Base-by-base conservation (phyloP, 768 basidiomycete species). In the Mycena amicta region DNA sequence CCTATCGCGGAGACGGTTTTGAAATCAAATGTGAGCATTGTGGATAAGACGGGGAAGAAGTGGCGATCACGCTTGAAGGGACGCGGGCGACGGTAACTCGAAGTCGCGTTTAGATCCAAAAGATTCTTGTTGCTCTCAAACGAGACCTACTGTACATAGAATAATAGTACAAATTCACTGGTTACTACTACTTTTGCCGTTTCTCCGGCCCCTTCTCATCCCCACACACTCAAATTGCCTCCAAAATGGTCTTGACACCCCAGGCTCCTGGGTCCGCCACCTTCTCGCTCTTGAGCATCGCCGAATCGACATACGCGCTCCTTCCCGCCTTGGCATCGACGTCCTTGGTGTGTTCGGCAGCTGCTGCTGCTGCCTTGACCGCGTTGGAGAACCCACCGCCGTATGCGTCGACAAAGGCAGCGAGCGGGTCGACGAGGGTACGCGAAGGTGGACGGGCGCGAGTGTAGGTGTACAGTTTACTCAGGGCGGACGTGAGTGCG, bases 211-310 rank as follows among this genome's bases (percentile, higher is more conserved):
- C n/a, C n/a, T 37, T 37, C 11, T 37, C 33, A 8, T 37, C 33
- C 18, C 33, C 33, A 37, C 18, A 37, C 29, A 4, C 20, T 60
- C 55, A 63, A 49, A 90, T 71, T 39, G 77, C 83, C 69, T 90
- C 83, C 56, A 93, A 65, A 56, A 93, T 83, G 8, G 81, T 80
- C 67, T 88, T 90, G 55, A 96, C 85, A 45, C 93, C 93, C 91
- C 93, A 93, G 28, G 95, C 95, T 33, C 95, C 95, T 0, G 94
- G 93, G 74, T 98, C 94, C 2, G 93, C 75, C 22, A 92, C 80
- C 39, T 75, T 78, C 70, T 88, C 79, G 54, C 80, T 73, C 69
- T 75, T 84, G 54, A 95, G 75, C 63, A 84, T 75, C 40, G 83
- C 80, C 16, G 85, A 81, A 60, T 88, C 90, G 37, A 96, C 84